Conservation (phyloP, 305 asterid genomes). For the Fraxinus sp. region DNA sequence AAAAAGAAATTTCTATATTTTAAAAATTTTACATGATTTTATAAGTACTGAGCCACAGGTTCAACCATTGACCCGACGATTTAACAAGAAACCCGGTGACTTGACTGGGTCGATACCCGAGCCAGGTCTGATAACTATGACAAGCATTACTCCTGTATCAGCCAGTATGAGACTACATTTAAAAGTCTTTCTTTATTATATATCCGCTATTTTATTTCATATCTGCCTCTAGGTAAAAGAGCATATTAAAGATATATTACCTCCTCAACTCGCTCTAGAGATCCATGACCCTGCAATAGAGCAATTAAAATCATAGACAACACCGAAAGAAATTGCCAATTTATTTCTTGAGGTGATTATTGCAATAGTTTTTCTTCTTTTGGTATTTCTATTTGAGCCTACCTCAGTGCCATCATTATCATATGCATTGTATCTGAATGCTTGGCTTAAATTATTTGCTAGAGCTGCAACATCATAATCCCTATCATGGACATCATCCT, state of each 20-base stretch:
- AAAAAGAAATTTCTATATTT: neutral
- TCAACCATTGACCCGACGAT: neutral
- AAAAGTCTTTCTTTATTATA: neutral
- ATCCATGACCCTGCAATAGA: conserved; percentile 69
- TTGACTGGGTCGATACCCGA: neutral
- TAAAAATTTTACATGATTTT: neutral
- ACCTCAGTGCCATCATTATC: conserved; percentile 91
- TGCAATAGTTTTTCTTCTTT: conserved; percentile 1
- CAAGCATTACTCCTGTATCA: neutral
- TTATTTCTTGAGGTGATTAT: neutral
- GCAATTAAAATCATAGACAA: conserved; percentile 21
- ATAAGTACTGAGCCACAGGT: neutral
- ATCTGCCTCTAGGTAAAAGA: neutral
- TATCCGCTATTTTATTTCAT: neutral
- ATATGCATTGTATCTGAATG: conserved; percentile 84
- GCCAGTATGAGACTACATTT: neutral
- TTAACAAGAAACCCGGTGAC: neutral
- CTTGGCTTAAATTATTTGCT: conserved; percentile 91
- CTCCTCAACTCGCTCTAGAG: conserved; percentile 91
- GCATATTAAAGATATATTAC: conserved; percentile 33
- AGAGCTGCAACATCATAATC: conserved; percentile 95
- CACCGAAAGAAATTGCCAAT: neutral
- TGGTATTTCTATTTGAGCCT: conserved; percentile 23
- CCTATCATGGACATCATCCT: conserved; percentile 84
- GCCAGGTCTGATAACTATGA: neutral